These are phyloP conservation scores for Ilex aquifolium DNA, from an alignment of 257 asterid species.

Conservation along the genomic window DNA sequence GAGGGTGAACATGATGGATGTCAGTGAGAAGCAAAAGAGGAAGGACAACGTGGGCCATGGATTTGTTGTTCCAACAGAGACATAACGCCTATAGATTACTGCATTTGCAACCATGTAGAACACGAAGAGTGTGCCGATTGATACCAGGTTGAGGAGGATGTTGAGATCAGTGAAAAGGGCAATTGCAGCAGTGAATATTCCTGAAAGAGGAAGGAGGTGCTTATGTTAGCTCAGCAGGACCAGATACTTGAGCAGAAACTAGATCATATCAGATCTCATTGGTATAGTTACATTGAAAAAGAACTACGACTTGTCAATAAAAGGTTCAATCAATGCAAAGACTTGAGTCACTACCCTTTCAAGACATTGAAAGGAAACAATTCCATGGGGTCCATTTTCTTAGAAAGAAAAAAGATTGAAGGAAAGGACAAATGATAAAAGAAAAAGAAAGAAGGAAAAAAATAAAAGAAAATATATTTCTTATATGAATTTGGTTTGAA, in stretches of 20 bases:
- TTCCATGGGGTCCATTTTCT: too few species aligned
- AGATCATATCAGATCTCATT: too few species aligned
- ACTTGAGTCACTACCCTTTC: too few species aligned
- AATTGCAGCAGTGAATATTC: slow-evolving; percentile 74
- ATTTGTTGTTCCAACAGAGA: slow-evolving; percentile 45
- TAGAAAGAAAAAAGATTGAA: too few species aligned
- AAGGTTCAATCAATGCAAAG: too few species aligned
- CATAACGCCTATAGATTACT: slow-evolving; percentile 81
- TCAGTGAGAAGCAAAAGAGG: slow-evolving; percentile 51
- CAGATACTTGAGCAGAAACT: background rate
- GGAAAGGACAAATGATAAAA: too few species aligned
- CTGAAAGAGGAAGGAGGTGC: slow-evolving; percentile 26
- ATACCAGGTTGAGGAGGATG: slow-evolving; percentile 61
- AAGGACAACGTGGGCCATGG: slow-evolving; percentile 74
- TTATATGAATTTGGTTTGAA: too few species aligned
- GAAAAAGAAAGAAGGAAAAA: too few species aligned
- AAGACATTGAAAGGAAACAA: too few species aligned
- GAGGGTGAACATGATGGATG: slow-evolving; percentile 56
- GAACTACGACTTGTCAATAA: too few species aligned
- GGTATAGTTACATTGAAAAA: too few species aligned
- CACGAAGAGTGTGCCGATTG: slow-evolving; percentile 85
- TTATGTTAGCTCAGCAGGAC: background rate
- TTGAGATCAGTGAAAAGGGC: slow-evolving; percentile 74
- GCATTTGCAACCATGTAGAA: slow-evolving; percentile 96
- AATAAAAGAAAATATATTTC: too few species aligned